Conservation (phyloP, 2,329 filamentous ascomycete species). For the Neofusicoccum umdonicola region DNA sequence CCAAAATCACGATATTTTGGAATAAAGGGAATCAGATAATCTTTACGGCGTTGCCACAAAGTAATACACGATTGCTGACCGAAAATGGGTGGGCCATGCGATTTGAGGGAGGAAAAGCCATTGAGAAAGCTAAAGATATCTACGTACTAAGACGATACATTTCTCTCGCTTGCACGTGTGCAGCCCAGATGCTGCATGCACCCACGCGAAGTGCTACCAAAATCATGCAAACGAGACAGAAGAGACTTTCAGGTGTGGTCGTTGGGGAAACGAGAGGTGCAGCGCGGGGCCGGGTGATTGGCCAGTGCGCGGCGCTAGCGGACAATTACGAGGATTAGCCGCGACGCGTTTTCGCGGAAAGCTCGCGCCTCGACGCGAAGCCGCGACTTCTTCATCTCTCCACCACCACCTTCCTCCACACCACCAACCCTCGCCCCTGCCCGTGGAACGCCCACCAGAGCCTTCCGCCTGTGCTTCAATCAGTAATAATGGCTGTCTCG, state of each 20-base stretch:
- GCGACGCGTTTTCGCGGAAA: not conserved
- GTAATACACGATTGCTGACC: too few species aligned
- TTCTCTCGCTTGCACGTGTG: too few species aligned
- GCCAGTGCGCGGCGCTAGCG: not conserved
- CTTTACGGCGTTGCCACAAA: too few species aligned
- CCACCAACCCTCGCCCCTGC: not conserved
- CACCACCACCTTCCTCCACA: conserved; percentile 1
- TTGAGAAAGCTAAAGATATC: too few species aligned
- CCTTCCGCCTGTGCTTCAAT: not conserved
- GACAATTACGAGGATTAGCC: not conserved
- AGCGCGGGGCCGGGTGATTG: not conserved
- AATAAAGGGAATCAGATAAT: too few species aligned
- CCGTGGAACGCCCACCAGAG: not conserved
- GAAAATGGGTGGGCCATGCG: too few species aligned
- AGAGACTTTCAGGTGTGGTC: not conserved
- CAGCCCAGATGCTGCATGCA: too few species aligned
- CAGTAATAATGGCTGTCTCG: conserved; percentile 30
- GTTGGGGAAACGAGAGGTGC: not conserved
- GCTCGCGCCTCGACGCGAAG: conserved; percentile 6
- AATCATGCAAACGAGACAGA: too few species aligned
- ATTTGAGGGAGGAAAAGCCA: too few species aligned
- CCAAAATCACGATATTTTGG: too few species aligned
- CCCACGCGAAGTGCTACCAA: too few species aligned
- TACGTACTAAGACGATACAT: too few species aligned
- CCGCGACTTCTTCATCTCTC: conserved; percentile 12